A percentile compares a stretch with the other conserved stretches of the same genome.
phyloP scores from a whole-genome alignment of 2,329 filamentous ascomycete species.

The Botryotinia convoluta region DNA sequence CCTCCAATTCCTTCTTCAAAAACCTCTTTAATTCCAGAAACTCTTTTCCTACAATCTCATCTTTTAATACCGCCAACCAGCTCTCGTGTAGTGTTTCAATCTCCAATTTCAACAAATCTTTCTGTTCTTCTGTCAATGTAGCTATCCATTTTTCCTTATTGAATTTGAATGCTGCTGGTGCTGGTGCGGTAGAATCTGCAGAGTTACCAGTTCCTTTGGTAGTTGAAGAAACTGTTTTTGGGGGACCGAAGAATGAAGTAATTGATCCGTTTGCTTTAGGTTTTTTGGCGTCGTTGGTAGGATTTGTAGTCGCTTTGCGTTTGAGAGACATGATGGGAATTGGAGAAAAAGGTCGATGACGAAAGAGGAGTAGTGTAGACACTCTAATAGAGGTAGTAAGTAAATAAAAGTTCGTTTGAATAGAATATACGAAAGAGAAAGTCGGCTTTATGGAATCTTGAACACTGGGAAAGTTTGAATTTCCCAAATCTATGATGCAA shows the following conservation, averaged over 20 bases:
- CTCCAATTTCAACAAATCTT: slow-evolving; percentile 77
- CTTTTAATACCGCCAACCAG: slow-evolving; percentile 87
- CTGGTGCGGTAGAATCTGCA: slow-evolving; percentile 23
- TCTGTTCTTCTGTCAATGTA: slow-evolving; percentile 76
- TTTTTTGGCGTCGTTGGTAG: slow-evolving; percentile 61
- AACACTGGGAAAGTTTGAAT: neutral
- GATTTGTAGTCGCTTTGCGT: slow-evolving; percentile 58
- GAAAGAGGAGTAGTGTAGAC: slow-evolving; percentile 26
- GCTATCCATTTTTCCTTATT: slow-evolving; percentile 90
- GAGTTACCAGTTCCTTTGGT: slow-evolving; percentile 37
- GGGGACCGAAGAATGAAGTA: slow-evolving; percentile 83
- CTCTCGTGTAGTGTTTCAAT: slow-evolving; percentile 89
- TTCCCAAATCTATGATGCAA: neutral
- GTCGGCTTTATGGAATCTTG: slow-evolving; percentile 7
- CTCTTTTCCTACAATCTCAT: slow-evolving; percentile 73
- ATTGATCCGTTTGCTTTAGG: slow-evolving; percentile 74
- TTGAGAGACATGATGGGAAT: slow-evolving; percentile 49
- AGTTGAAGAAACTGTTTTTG: slow-evolving; percentile 29
- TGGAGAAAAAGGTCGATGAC: slow-evolving; percentile 13
- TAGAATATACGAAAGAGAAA: neutral
- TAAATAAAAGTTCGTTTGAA: neutral
- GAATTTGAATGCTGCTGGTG: slow-evolving; percentile 54
- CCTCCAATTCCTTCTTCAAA: slow-evolving; percentile 71
- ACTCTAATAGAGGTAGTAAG: slow-evolving; percentile 22
- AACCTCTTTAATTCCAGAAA: slow-evolving; percentile 90